Evolutionary conservation across 2,329 filamentous ascomycete species (phyloP).

Genomic region (Pseudogymnoascus sp.): DNA sequence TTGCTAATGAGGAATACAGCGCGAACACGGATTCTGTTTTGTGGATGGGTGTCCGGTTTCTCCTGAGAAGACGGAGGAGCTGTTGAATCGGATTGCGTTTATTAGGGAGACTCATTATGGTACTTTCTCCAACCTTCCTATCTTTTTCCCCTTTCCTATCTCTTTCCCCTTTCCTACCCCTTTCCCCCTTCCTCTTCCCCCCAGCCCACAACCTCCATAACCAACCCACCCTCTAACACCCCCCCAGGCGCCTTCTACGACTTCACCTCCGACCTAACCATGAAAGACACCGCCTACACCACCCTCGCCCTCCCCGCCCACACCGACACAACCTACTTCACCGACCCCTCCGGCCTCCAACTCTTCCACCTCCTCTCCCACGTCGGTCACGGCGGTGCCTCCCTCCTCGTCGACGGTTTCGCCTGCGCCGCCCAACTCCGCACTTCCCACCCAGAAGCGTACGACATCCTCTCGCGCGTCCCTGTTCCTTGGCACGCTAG

Average conservation of each 20-base stretch:
- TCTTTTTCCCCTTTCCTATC: constrained; percentile 33
- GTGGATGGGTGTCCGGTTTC: constrained; percentile 62
- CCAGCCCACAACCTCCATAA: background rate
- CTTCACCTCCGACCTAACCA: constrained; percentile 81
- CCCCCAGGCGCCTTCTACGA: constrained; percentile 62
- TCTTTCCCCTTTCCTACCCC: background rate
- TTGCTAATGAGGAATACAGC: constrained; percentile 39
- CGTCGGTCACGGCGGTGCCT: constrained; percentile 66
- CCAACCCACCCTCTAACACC: constrained; percentile 10
- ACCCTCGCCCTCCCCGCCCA: constrained; percentile 75
- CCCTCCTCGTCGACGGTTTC: constrained; percentile 82
- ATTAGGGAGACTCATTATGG: constrained; percentile 91
- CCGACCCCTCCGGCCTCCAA: constrained; percentile 82
- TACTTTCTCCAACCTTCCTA: constrained; percentile 41
- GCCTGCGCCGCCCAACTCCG: constrained; percentile 57
- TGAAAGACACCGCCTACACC: constrained; percentile 88
- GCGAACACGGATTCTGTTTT: constrained; percentile 67
- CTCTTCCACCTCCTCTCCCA: constrained; percentile 88
- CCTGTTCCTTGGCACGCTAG: constrained; percentile 73
- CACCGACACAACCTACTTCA: constrained; percentile 95
- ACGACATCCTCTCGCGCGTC: constrained; percentile 47
- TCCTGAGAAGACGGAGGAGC: constrained; percentile 63
- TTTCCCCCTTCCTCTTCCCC: background rate
- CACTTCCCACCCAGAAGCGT: constrained; percentile 52
- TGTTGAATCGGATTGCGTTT: constrained; percentile 76